phyloP scores from a whole-genome alignment of 108 stramenopile species.

The Hondaea fermentalgiana region DNA sequence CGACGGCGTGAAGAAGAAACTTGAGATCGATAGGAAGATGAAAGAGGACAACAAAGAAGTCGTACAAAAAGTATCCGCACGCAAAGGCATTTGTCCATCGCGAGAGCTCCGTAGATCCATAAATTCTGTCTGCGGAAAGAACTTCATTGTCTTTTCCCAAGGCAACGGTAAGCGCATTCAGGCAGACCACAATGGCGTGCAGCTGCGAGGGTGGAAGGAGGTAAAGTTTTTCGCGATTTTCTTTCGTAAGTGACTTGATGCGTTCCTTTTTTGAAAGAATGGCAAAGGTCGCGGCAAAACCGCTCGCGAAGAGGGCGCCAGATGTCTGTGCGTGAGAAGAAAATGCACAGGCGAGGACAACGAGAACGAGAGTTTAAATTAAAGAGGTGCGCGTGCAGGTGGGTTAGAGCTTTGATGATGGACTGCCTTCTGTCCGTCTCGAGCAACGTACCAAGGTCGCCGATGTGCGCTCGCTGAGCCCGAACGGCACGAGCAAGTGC shows the following conservation, averaged over 20 bases:
- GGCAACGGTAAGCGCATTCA: background rate
- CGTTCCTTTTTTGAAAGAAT: background rate
- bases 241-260: background rate
- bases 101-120: background rate
- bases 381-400: background rate
- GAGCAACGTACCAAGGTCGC: background rate
- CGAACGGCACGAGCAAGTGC: background rate
- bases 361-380: background rate
- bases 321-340: background rate
- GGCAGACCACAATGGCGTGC: background rate
- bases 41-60: background rate
- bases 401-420: too few relatives aligned
- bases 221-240: background rate
- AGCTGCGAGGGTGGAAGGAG: background rate
- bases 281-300: background rate
- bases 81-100: background rate
- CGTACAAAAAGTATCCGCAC: background rate
- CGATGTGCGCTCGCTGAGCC: background rate
- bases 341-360: background rate
- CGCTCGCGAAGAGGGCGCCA: background rate
- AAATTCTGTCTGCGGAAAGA: background rate
- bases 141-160: background rate
- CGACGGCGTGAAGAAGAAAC: background rate
- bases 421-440: background rate
- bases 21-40: background rate